These are phyloP conservation scores for Cubamyces sp. DNA, from an alignment of 768 basidiomycete species.

Conservation along the genomic window DNA sequence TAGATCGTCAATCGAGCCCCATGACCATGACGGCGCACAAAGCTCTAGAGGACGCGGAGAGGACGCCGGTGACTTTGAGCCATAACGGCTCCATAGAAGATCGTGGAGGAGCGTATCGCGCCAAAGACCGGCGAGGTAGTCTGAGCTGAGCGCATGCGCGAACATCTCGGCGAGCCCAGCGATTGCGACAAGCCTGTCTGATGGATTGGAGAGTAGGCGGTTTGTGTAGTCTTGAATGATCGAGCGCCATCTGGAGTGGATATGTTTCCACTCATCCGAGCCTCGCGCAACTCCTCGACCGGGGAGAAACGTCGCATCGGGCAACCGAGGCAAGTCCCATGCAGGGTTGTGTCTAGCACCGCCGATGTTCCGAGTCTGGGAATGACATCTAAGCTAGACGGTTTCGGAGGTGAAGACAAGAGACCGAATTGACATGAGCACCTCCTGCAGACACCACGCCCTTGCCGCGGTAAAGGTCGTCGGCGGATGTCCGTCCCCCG, in stretches of 20 bases:
- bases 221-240: too few species aligned
- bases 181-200: not conserved
- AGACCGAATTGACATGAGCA: not conserved
- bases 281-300: too few species aligned
- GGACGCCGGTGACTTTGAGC: not conserved
- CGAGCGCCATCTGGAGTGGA: too few species aligned
- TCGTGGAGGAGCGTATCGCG: not conserved
- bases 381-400: not conserved
- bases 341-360: not conserved
- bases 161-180: not conserved
- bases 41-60: not conserved
- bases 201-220: not conserved
- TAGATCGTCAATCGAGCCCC: not conserved
- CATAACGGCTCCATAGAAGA: not conserved
- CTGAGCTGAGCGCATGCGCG: not conserved
- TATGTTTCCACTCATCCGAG: too few species aligned
- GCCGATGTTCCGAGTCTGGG: not conserved
- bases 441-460: not conserved
- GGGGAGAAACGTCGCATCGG: too few species aligned
- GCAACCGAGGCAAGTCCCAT: not conserved
- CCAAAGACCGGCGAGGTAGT: not conserved
- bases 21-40: not conserved
- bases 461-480: too few species aligned
- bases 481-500: too few species aligned
- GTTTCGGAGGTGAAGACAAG: conserved; percentile 3